phyloP scores from a whole-genome alignment of 495 filamentous ascomycete genomes.

The Penicillium macrosclerotiorum region DNA sequence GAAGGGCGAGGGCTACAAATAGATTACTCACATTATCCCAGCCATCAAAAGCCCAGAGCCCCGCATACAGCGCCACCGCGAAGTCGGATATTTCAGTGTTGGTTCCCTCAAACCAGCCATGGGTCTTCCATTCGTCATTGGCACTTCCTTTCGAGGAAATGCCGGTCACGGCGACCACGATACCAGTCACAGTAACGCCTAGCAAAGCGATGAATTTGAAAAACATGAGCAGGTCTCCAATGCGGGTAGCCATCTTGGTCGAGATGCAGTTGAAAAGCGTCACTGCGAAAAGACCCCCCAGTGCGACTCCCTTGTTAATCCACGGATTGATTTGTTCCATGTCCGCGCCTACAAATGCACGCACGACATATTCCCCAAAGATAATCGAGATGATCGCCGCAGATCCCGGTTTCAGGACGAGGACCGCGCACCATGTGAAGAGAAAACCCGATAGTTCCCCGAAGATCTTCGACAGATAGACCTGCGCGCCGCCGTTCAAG shows the following conservation, averaged over 20 bases:
- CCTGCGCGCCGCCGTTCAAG: slow-evolving; percentile 88
- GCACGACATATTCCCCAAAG: slow-evolving; percentile 93
- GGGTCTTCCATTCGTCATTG: slow-evolving; percentile 82
- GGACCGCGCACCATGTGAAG: slow-evolving; percentile 93
- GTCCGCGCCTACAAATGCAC: slow-evolving; percentile 79
- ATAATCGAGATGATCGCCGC: slow-evolving; percentile 96
- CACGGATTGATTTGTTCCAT: slow-evolving; percentile 72
- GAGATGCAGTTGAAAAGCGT: slow-evolving; percentile 87
- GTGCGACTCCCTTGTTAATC: slow-evolving; percentile 87
- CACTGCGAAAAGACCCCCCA: slow-evolving; percentile 71
- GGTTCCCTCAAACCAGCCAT: slow-evolving; percentile 86
- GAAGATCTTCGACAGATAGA: slow-evolving; percentile 93
- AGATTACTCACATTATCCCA: slow-evolving; percentile 87
- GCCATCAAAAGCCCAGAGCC: slow-evolving; percentile 96
- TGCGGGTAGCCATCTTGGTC: slow-evolving; percentile 77
- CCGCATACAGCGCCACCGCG: slow-evolving; percentile 92
- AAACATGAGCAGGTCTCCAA: slow-evolving; percentile 92
- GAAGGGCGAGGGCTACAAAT: neutral
- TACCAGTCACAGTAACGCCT: slow-evolving; percentile 81
- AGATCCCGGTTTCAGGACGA: slow-evolving; percentile 89
- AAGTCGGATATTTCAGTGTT: slow-evolving; percentile 74
- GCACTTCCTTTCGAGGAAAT: slow-evolving; percentile 71
- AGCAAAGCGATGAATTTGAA: slow-evolving; percentile 90
- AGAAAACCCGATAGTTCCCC: slow-evolving; percentile 89
- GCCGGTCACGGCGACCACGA: slow-evolving; percentile 87